phyloP scores from a whole-genome alignment of 1,284 basidiomycete genomes.

The Pisolithus thermaeus region DNA sequence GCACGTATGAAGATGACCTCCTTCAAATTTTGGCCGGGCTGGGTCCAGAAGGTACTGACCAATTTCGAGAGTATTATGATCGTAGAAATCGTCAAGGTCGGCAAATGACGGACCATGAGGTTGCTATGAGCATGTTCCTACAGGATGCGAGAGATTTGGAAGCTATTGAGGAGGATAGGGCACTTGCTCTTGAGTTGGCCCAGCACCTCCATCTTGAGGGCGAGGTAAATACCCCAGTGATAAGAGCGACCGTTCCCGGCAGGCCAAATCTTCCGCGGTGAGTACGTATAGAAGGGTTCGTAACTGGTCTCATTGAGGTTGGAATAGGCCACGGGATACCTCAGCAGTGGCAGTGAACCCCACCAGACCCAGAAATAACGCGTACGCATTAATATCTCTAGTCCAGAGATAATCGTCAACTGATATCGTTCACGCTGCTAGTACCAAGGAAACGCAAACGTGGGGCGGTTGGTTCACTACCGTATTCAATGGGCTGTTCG shows the following conservation, averaged over 20 bases:
- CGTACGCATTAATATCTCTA: not conserved
- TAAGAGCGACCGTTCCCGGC: not conserved
- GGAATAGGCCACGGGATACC: not conserved
- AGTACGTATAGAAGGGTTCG: not conserved
- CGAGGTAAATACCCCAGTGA: not conserved
- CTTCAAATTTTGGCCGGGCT: conserved; percentile 15
- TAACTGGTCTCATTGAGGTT: not conserved
- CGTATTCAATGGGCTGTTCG: conserved; percentile 1
- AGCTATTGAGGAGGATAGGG: conserved; percentile 16
- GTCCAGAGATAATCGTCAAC: not conserved
- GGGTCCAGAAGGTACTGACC: conserved; percentile 16
- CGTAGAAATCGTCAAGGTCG: conserved; percentile 6
- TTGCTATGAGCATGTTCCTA: conserved; percentile 23
- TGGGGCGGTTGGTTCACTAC: conserved; percentile 23
- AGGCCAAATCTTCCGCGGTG: not conserved
- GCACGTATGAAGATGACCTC: conserved; percentile 23
- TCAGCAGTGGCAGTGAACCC: not conserved
- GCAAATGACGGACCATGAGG: conserved; percentile 18
- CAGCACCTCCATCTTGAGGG: conserved; percentile 6
- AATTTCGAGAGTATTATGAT: conserved; percentile 13
- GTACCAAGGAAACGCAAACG: not conserved
- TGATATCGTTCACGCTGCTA: not conserved
- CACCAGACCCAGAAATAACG: not conserved
- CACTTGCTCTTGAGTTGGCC: conserved; percentile 18
- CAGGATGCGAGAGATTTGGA: conserved; percentile 19